A percentile compares a stretch with the other conserved stretches of the same genome.
Evolutionary conservation across 1,284 basidiomycete genomes (phyloP).

Genomic region (Cerioporus squamosus): DNA sequence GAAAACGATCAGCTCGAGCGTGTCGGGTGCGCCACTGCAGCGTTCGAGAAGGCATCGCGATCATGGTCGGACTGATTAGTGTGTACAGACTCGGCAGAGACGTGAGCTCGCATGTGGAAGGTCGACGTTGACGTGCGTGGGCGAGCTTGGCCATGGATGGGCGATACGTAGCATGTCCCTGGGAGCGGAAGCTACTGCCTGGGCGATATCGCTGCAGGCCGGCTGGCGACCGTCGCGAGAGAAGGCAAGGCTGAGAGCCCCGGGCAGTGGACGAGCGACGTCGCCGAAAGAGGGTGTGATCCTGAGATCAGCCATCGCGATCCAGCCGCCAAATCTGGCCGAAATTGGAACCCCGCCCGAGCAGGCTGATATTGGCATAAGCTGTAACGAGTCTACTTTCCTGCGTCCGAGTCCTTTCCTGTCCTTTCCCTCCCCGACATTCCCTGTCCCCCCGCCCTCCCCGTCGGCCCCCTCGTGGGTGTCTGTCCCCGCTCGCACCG

Average conservation of each 20-base stretch:
- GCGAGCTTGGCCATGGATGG: no score
- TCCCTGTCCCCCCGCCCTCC: slow-evolving; percentile 7
- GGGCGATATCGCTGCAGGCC: no score
- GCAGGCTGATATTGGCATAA: slow-evolving; percentile 14
- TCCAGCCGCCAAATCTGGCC: not conserved
- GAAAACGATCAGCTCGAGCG: not conserved
- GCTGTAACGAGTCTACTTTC: not conserved
- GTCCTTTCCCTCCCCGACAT: not conserved
- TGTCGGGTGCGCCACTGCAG: not conserved
- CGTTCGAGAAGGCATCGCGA: not conserved
- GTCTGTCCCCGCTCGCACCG: not conserved
- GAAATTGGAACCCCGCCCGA: slow-evolving; percentile 14
- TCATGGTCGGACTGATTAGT: not conserved
- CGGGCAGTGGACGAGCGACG: slow-evolving; percentile 7
- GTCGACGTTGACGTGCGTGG: not conserved
- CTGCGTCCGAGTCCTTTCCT: not conserved
- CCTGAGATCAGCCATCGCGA: slow-evolving; percentile 8
- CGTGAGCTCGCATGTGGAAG: not conserved
- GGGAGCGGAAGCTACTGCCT: no score
- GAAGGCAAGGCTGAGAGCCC: not conserved
- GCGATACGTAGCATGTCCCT: no score
- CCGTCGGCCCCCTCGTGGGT: slow-evolving; percentile 13
- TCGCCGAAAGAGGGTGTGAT: slow-evolving; percentile 15
- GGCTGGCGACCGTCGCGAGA: no score
- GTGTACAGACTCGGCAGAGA: not conserved